Evolutionary conservation across 768 basidiomycete genomes (phyloP), one percentile per base, ranked within the genome.

Genomic region (Psilocybe azurescens): DNA sequence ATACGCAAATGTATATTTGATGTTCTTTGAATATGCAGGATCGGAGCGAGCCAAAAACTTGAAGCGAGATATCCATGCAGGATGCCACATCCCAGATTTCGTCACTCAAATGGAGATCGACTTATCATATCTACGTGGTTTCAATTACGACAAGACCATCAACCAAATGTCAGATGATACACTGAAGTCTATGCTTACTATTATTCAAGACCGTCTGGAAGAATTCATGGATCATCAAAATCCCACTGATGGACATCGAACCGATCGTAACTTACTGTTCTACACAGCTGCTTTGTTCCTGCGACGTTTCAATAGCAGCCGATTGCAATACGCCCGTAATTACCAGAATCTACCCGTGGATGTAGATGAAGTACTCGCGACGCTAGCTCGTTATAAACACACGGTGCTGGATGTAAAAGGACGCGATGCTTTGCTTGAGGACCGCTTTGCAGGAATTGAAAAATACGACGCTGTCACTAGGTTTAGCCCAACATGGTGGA

Each of bases 281-380:
- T 57, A 57, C 56, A 48, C 56, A 20, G 41, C 56, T 48, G 13
- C 46, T 5, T 16, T 57, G 16, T 48, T 57, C 46, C 32, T 57
- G 8, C 56, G 56, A 16, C 56, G 56, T 14, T 48, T 48, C 29
- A 29, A 57, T 18, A 8, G 16, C n/a, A 33, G n/a, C 14, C 52
- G 52, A 13, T 30, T 8, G 4, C 29, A 36, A 13, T 30, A 49
- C 16, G 44, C 46, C 8, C 56, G 46, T 11, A 47, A 20, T 50
- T n/a, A 58, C 30, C 10, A 36, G 18, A 32, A 58, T 58, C 11
- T 58, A 33, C 46, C 30, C 18, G 20, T 32, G 14, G 48, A 50
- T 7, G 36, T 58, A 7, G 47, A 58, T 20, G 46, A 38, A 33
- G n/a, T 49, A 7, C 11, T 58, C 7, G 32, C 28, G 13, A 38